A percentile compares a stretch with the other conserved stretches of the same genome.
Evolutionary conservation across 139 green algal genomes (phyloP).

Genomic region (Picochlorum sp.): DNA sequence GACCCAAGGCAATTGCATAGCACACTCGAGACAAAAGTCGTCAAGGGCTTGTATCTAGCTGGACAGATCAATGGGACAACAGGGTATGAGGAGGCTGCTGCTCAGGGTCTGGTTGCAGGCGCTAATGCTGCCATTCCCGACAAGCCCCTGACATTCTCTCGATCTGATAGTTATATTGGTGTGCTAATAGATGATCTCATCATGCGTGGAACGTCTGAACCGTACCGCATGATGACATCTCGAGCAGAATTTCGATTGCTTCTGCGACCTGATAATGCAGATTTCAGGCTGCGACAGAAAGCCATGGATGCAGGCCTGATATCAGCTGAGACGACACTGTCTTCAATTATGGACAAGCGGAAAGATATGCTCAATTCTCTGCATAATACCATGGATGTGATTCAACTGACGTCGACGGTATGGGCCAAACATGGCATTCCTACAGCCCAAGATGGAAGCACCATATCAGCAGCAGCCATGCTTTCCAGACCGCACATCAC

Average conservation of each 20-base stretch:
- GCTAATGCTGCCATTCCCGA: conserved; percentile 38
- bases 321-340: not conserved
- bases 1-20: conserved; percentile 42
- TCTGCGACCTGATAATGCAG: conserved; percentile 49
- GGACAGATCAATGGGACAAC: conserved; percentile 61
- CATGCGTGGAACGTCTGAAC: conserved; percentile 34
- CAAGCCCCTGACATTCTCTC: conserved; percentile 26
- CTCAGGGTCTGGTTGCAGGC: conserved; percentile 47
- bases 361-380: not conserved
- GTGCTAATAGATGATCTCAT: conserved; percentile 51
- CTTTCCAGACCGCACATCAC: conserved; percentile 18
- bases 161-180: conserved; percentile 39
- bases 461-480: conserved; percentile 24
- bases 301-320: conserved; percentile 38
- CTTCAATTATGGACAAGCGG: not conserved
- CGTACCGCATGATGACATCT: conserved; percentile 50
- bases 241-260: conserved; percentile 45
- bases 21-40: conserved; percentile 35
- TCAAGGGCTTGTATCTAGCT: conserved; percentile 46
- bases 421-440: conserved; percentile 29
- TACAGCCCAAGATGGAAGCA: conserved; percentile 19
- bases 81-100: conserved; percentile 55
- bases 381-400: conserved; percentile 11
- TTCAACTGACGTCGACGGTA: conserved; percentile 13
- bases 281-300: conserved; percentile 34